A percentile compares a stretch with the other conserved stretches of the same genome.
These are phyloP conservation scores for Fusarium hostae DNA, from an alignment of 2,329 filamentous ascomycete genomes.

Conservation along the genomic window DNA sequence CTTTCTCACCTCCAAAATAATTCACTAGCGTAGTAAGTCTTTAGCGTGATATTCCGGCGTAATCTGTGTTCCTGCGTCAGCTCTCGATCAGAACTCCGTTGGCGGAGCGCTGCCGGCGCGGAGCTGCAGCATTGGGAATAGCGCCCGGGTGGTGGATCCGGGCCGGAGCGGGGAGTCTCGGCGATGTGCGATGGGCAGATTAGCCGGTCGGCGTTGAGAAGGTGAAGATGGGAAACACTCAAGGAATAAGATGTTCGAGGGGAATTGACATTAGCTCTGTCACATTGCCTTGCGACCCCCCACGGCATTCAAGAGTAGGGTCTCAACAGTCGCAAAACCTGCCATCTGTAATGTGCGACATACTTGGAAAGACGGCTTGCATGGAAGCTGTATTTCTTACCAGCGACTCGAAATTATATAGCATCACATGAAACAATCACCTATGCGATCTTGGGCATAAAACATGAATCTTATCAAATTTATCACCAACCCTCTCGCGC, in stretches of 20 bases:
- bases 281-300: rapidly evolving
- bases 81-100: background rate
- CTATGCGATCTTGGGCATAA: rapidly evolving
- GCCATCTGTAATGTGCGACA: rapidly evolving
- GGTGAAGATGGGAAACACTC: rapidly evolving
- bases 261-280: rapidly evolving
- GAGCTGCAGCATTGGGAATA: conserved; percentile 25
- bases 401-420: too few species aligned
- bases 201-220: background rate
- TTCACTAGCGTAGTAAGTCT: background rate
- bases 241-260: rapidly evolving
- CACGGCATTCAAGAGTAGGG: rapidly evolving
- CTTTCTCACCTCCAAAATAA: background rate
- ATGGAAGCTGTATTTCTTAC: too few species aligned
- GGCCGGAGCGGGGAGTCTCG: conserved; percentile 13
- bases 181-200: background rate
- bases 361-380: background rate
- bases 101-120: conserved; percentile 23
- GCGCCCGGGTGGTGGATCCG: conserved; percentile 17
- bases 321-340: rapidly evolving
- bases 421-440: rapidly evolving
- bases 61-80: conserved; percentile 14
- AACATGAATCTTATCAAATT: rapidly evolving
- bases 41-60: background rate
- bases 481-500: rapidly evolving